Percentiles rank a stretch among this genome's conserved stretches.
These are phyloP conservation scores for Eutrema japonicum DNA, from an alignment of 345 rosid genomes.

Conservation along the genomic window DNA sequence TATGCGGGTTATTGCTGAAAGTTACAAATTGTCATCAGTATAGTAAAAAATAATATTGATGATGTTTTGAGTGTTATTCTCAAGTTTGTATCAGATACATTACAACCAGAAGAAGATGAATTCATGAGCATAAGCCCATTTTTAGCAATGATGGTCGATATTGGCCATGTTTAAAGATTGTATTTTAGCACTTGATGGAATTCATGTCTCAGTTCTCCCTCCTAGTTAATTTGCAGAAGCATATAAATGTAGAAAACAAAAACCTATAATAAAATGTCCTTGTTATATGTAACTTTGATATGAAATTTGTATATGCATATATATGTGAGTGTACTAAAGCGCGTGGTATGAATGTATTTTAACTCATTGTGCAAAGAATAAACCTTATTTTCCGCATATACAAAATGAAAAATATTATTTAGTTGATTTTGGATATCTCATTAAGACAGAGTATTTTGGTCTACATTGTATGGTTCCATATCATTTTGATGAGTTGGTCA, in stretches of 20 bases:
- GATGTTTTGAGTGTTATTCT: too few species aligned
- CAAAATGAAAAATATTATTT: too few species aligned
- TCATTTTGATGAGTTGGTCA: too few species aligned
- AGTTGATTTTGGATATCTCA: too few species aligned
- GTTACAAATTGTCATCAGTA: neutral
- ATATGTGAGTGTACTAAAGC: conserved; percentile 8
- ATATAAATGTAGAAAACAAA: neutral
- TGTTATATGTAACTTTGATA: neutral
- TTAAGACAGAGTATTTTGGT: too few species aligned
- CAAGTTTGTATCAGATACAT: neutral
- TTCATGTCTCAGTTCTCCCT: neutral
- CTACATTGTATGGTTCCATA: too few species aligned
- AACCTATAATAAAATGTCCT: neutral
- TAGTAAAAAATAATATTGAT: too few species aligned
- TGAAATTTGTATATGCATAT: neutral
- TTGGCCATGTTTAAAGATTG: neutral
- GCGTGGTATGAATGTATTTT: neutral
- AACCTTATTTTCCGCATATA: too few species aligned
- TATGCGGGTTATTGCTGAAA: neutral
- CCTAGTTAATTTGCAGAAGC: neutral
- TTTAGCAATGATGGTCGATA: neutral
- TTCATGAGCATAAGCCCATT: neutral
- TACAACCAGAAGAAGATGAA: neutral
- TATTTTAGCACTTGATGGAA: neutral
- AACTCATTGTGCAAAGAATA: too few species aligned